Evolutionary conservation across 1,284 basidiomycete genomes (phyloP).

Genomic region (Puccinia brachypodii): DNA sequence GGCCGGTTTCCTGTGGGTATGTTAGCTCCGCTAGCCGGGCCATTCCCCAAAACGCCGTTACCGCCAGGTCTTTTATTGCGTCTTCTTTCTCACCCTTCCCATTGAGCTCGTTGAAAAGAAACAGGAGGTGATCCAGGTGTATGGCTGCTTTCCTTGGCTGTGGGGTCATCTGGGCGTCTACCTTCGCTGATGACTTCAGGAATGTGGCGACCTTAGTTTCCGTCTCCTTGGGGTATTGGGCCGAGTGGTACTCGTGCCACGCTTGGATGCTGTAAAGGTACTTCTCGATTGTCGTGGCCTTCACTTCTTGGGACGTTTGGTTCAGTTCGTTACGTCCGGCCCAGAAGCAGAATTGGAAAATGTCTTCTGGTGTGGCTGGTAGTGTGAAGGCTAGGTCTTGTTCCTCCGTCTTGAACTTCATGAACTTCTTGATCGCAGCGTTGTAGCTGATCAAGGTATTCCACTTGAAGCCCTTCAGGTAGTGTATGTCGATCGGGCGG

Average conservation of each 20-base stretch:
- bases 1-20: neutral
- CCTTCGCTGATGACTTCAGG: neutral
- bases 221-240: neutral
- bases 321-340: neutral
- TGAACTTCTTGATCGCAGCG: neutral
- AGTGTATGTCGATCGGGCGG: neutral
- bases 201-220: neutral
- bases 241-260: constrained; percentile 18
- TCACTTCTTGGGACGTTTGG: neutral
- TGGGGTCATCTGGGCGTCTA: neutral
- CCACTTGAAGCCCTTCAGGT: neutral
- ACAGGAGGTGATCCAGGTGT: neutral
- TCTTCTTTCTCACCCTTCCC: neutral
- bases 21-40: constrained; percentile 7
- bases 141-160: neutral
- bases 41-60: constrained; percentile 21
- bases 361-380: neutral
- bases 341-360: constrained; percentile 9
- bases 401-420: neutral
- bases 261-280: neutral
- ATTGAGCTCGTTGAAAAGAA: neutral
- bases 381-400: neutral
- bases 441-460: neutral
- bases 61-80: neutral
- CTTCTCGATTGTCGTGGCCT: neutral